Base-by-base conservation (phyloP, 768 basidiomycete species). In the Lactifluus volemus region DNA sequence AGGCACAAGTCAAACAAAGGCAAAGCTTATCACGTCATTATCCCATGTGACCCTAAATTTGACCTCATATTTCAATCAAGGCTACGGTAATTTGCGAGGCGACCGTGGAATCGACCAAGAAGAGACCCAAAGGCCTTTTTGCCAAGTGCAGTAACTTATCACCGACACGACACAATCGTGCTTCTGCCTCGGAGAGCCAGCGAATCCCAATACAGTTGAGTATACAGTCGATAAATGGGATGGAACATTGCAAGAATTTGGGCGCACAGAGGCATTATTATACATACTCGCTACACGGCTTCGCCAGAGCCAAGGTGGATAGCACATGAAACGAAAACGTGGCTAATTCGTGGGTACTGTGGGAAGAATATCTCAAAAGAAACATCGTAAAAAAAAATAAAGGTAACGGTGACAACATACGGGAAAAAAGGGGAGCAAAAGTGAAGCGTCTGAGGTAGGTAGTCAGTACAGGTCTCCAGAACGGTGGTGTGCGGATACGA, bases 201-300 rank as follows among this genome's bases (percentile, higher is more conserved):
- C 34, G 50, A 53, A 38, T 52, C 50, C 32, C 11, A 12, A 44
- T 34, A 19, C 21, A 15, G 41, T 32, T 19, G 44, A 6, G 7
- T 34, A 50, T 34, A 12, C 41, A 25, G 42, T 45, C 58, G 25
- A 17, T 32, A 48, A n/a, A 38, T 51, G 42, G 34, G 51, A 9
- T 52, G 34, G 25, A 21, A 3, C 44, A 47, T 61, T 47, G 44
- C 42, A 57, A 39, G 25, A 19, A 41, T 52, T 30, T 17, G 45
- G 21, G 32, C 38, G 30, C 19, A 34, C 38, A 25, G 51, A 25
- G 41, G 14, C 32, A n/a, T 57, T 57, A 57, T 47, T 41, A 41
- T 57, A 61, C 60, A 57, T 61, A 61, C 55, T 61, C 55, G 60
- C 55, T 61, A 61, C 60, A 61, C 34, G 55, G 60, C 55, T 61